Conservation (phyloP, 2,329 filamentous ascomycete genomes). For the Aspergillus luchuensis region DNA sequence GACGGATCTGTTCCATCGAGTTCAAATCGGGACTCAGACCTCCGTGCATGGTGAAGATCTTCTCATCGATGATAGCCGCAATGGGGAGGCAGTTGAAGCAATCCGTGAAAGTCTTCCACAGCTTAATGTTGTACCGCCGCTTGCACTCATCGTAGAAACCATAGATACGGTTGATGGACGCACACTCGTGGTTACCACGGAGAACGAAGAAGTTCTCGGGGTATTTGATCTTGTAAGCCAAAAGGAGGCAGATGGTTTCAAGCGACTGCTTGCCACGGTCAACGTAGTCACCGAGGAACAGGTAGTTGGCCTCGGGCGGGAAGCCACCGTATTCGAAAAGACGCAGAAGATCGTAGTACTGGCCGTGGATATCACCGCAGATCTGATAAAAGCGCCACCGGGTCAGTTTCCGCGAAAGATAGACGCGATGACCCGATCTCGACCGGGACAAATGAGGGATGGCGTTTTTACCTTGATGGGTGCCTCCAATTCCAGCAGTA, state of each 20-base stretch:
- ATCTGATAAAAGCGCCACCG: conserved; percentile 63
- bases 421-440: not conserved
- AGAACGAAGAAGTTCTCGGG: conserved; percentile 99
- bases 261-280: conserved; percentile 99
- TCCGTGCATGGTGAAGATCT: conserved; percentile 99
- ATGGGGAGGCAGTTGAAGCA: conserved; percentile 99
- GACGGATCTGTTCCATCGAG: conserved; percentile 99
- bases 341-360: conserved; percentile 97
- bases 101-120: conserved; percentile 99
- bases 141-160: conserved; percentile 99
- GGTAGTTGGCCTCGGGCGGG: conserved; percentile 97
- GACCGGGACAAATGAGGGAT: not conserved
- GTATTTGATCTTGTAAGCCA: conserved; percentile 99
- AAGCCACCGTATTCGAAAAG: conserved; percentile 98
- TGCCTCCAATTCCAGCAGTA: conserved; percentile 94
- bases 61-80: conserved; percentile 98
- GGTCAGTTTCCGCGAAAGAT: conserved; percentile 19
- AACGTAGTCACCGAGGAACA: conserved; percentile 98
- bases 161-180: conserved; percentile 98
- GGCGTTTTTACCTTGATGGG: conserved; percentile 81
- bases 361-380: conserved; percentile 97
- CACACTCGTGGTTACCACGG: conserved; percentile 98
- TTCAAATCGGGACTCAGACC: conserved; percentile 95
- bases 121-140: conserved; percentile 97
- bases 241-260: conserved; percentile 93